Base-by-base conservation (phyloP, 164 flowering plant genomes). In the Piper betle region DNA sequence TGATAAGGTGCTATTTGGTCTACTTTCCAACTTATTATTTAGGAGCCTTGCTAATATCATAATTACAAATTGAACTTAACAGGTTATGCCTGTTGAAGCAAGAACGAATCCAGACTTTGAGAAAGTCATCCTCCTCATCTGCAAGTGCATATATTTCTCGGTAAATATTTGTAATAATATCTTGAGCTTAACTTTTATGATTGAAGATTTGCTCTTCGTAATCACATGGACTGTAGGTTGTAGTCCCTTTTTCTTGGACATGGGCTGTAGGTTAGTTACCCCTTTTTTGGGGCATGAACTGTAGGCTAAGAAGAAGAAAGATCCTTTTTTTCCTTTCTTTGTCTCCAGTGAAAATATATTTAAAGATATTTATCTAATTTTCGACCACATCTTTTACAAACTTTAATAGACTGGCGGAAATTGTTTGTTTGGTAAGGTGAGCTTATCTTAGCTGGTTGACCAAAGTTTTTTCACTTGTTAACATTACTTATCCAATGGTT, bases 141-240 rank as follows among this genome's bases (percentile, higher is more conserved):
- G 85, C 88, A 88, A 88, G 72, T 88, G 96, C 77, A 74, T 84
- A 17, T 77, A 83, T 74, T 78, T 82, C 68, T 58, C 92, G 64
- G 96, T 86, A 72, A 86, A 92, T 79, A 57, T 42, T 67, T 7
- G n/a, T n/a, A n/a, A 41, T 50, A 50, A 19, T 57, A 53, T 42
- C 15, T 6, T 39, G 39, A 20, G 43, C 53, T 18, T 3, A 12
- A 25, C 13, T 20, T 5, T 55, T 55, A 2, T 12, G 50, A 43
- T 15, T 3, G 8, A 43, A 15, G 50, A 43, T 15, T 43, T 43
- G 6, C 8, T 43, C 8, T 55, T 18, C 33, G 11, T 39, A 20
- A 1, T 20, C n/a, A n/a, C n/a, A n/a, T n/a, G n/a, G n/a, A n/a
- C n/a, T n/a, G n/a, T n/a, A n/a, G n/a, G n/a, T n/a, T n/a, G n/a